These are phyloP conservation scores for Eremothecium sinecaudum DNA, from an alignment of 1,139 yeast genomes.

Conservation along the genomic window DNA sequence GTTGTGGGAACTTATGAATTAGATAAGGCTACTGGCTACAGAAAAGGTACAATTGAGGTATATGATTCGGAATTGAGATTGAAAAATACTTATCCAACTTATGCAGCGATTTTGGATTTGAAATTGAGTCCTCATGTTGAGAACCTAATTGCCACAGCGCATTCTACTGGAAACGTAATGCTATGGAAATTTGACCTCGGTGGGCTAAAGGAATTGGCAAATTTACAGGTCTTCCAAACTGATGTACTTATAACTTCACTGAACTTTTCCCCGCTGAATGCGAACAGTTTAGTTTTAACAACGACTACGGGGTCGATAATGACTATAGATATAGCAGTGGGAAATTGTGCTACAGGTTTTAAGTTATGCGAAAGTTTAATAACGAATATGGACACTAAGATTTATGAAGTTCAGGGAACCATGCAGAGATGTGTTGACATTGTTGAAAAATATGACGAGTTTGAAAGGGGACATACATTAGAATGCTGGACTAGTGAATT, in stretches of 20 bases:
- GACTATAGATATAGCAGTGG: conserved; percentile 17
- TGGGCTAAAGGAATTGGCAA: conserved; percentile 21
- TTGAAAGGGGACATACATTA: conserved; percentile 41
- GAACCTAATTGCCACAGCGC: conserved; percentile 49
- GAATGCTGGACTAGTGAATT: conserved; percentile 90
- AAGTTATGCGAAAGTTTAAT: conserved; percentile 8
- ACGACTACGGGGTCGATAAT: conserved; percentile 49
- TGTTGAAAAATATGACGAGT: conserved; percentile 11
- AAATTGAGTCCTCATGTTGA: conserved; percentile 52
- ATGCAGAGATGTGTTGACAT: conserved; percentile 9
- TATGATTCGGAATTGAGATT: conserved; percentile 32
- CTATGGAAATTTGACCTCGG: conserved; percentile 44
- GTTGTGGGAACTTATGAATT: conserved; percentile 74
- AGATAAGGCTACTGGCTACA: conserved; percentile 44
- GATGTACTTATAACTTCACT: conserved; percentile 56
- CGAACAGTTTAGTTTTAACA: conserved; percentile 38
- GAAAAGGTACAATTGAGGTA: conserved; percentile 70
- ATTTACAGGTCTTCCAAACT: conserved; percentile 39
- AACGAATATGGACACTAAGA: conserved; percentile 7
- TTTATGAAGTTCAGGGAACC: conserved; percentile 19
- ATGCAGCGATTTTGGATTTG: conserved; percentile 68
- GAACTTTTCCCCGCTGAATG: conserved; percentile 42
- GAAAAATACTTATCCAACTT: conserved; percentile 32
- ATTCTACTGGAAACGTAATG: conserved; percentile 66
- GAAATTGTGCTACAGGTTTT: not conserved